Percentiles rank a stretch among this genome's conserved stretches.
These are phyloP conservation scores for Hypoxylon fragiforme DNA, from an alignment of 495 filamentous ascomycete genomes.

Conservation along the genomic window DNA sequence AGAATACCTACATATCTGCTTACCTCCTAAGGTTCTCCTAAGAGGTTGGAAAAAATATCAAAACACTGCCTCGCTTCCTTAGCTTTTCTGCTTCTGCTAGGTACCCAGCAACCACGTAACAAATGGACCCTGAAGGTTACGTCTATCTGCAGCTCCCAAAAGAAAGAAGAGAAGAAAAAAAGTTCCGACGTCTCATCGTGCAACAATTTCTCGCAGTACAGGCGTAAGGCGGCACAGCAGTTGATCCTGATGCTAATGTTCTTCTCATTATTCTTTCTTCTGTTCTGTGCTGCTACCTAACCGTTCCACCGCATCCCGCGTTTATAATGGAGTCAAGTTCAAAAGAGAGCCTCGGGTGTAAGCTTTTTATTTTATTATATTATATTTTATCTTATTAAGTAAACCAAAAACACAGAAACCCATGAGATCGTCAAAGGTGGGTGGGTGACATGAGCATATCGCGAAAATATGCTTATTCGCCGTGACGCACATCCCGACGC, in stretches of 20 bases:
- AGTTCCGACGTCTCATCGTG: constrained; percentile 30
- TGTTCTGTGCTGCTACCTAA: constrained; percentile 35
- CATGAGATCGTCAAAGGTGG: too few species aligned
- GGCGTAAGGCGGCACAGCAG: constrained; percentile 10
- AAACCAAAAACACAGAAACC: too few species aligned
- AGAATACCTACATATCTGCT: not conserved
- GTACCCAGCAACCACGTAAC: constrained; percentile 14
- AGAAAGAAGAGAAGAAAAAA: too few species aligned
- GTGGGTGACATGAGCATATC: constrained; percentile 12
- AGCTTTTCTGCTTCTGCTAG: too few species aligned
- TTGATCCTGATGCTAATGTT: too few species aligned
- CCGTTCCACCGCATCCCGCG: constrained; percentile 27
- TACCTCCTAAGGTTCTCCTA: not conserved
- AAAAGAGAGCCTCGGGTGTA: constrained; percentile 23
- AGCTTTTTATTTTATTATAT: too few species aligned
- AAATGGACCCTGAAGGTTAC: constrained; percentile 24
- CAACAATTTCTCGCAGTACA: constrained; percentile 13
- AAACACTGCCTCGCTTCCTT: too few species aligned
- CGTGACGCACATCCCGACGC: constrained; percentile 22
- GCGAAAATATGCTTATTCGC: constrained; percentile 23
- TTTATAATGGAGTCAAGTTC: too few species aligned
- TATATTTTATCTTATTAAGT: too few species aligned
- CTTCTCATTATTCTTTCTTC: too few species aligned
- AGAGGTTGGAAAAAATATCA: too few species aligned
- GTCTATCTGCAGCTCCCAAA: constrained; percentile 15